Base-by-base conservation (phyloP, 257 asterid species). In the Penstemon eatonii region DNA sequence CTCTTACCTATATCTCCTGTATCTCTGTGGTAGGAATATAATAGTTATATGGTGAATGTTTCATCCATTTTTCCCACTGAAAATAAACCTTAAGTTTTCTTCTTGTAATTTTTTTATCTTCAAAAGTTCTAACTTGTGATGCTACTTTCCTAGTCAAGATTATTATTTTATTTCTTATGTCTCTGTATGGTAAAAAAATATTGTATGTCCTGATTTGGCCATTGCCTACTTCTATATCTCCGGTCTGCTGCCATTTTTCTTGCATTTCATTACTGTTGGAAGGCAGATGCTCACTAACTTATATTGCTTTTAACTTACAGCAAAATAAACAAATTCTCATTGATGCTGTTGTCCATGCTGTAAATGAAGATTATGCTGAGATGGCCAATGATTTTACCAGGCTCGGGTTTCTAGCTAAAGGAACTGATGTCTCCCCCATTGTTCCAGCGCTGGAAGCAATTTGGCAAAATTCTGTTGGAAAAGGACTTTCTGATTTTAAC, bases 361-460 rank as follows among this genome's bases (percentile, higher is more conserved):
- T 94, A 66, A 94, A 94, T 83, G 99, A 94, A 82, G 99, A 94
- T 80, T 94, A 94, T 70, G 87, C 77, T 73, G 99, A 94, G 95
- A 94, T 94, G 99, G 99, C 99, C 74, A 89, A 94, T 74, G 99
- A 94, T 83, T 94, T 94, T 79, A 94, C 99, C 63, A 84, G 99
- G 83, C 96, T 94, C 33, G 99, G 99, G 63, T 94, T 94, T 75
- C 93, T 94, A 66, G 96, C 99, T 18, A 86, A 91, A 68, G 99
- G 95, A 75, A 94, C 97, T 67, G 96, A 94, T 82, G 99, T 94
- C 49, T 71, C 96, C 67, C 99, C 99, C 18, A 94, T 94, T 63
- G 68, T 94, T 83, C 99, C 99, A 39, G 99, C 99, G 40, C 76
- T 94, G 74, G 99, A 94, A 79, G 87, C 99, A 63, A 94, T 94